A percentile compares a stretch with the other conserved stretches of the same genome.
phyloP scores from a whole-genome alignment of 257 asterid genomes.

The Euphrasia confusa region DNA sequence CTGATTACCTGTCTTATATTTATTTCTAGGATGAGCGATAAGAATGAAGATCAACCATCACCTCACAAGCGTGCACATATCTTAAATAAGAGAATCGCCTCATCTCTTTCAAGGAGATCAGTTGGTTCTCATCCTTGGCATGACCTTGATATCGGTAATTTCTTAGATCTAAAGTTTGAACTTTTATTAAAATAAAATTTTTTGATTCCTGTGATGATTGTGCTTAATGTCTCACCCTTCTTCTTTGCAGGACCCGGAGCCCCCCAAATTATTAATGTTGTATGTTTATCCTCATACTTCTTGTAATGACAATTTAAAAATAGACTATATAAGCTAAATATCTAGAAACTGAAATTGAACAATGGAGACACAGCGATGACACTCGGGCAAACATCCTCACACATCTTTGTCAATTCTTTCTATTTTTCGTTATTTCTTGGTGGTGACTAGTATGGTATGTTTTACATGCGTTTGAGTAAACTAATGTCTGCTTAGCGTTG shows the following conservation, averaged over 20 bases:
- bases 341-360: neutral
- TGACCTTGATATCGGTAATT: slow-evolving; percentile 85
- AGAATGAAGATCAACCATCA: neutral
- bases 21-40: neutral
- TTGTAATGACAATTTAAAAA: neutral
- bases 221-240: neutral
- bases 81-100: slow-evolving; percentile 80
- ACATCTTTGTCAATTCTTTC: too few species aligned
- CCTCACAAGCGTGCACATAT: slow-evolving; percentile 38
- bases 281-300: slow-evolving; percentile 31
- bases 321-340: neutral
- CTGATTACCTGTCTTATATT: neutral
- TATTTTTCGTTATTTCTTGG: too few species aligned
- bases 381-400: too few species aligned
- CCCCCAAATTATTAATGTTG: slow-evolving; percentile 73
- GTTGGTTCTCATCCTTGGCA: slow-evolving; percentile 99
- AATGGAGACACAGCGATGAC: neutral
- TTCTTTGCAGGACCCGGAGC: slow-evolving; percentile 66
- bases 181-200: neutral
- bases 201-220: neutral
- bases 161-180: neutral
- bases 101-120: slow-evolving; percentile 87
- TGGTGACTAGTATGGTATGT: too few species aligned
- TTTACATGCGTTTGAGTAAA: too few species aligned
- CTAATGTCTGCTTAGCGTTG: neutral